Evolutionary conservation across 2,329 filamentous ascomycete genomes (phyloP), one percentile per base, ranked within the genome.

Genomic region (Aspergillus intermedius): DNA sequence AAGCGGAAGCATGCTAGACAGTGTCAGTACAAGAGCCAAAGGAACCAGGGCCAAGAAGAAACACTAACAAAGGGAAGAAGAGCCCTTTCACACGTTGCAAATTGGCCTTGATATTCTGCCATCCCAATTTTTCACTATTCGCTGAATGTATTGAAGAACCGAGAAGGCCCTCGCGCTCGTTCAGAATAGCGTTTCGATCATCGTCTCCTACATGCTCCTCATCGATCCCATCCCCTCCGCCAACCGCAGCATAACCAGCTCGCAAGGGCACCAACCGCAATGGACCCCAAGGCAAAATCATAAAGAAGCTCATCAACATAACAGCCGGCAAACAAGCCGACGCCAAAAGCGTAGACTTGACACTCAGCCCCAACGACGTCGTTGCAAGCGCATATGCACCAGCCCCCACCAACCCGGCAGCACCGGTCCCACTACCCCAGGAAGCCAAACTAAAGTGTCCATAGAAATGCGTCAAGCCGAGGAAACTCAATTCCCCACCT

Each of bases 361-460:
- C 88, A 46, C 79, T 82, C 54, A 95, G 78, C 0, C 83, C 82
- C 49, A 94, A 74, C 62, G 84, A 87, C 28, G 87, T 91, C 1
- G 91, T 97, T 50, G 93, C 78, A 43, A 91, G 63, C 6, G 94
- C 88, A 69, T 97, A 98, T 12, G 91, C 77, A 0, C 90, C 90
- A 0, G 91, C 89, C 4, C 93, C 93, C 0, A 91, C 77, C 49
- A 98, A 68, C 0, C 91, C 91, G 1, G 91, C 91, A 0, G 87
- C 91, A 1, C 91, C 91, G 0, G 91, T 96, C 0, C 91, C 91
- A 54, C 87, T 91, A 0, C 89, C 87, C 93, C 93, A 98, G 32
- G 88, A 85, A 0, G 91, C 91, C 15, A 97, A 77, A 58, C 88
- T 89, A 68, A 88, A 85, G 7, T 82, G 84, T 0, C 91, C 93